A percentile compares a stretch with the other conserved stretches of the same genome.
Evolutionary conservation across 345 rosid species (phyloP).

Genomic region (Salix koriyanagi): DNA sequence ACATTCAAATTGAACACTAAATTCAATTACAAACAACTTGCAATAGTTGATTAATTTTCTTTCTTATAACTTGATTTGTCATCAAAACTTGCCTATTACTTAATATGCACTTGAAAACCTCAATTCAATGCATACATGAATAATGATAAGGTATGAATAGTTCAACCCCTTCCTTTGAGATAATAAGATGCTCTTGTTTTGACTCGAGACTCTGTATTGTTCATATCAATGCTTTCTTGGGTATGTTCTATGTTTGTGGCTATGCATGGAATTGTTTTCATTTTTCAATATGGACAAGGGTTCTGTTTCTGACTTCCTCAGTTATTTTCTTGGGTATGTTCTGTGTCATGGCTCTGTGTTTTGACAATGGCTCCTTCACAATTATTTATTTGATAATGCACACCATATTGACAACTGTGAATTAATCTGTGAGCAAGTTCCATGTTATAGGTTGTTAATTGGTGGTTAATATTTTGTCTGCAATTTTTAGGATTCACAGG

Average conservation of each 20-base stretch:
- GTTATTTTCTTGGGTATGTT: not conserved
- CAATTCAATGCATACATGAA: not conserved
- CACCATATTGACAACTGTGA: not conserved
- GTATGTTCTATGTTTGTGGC: not conserved
- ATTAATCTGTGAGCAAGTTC: not conserved
- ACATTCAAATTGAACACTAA: too few species aligned
- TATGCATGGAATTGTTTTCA: not conserved
- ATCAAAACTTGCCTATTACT: not conserved
- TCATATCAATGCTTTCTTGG: not conserved
- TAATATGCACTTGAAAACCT: not conserved
- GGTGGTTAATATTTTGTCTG: conserved; percentile 16
- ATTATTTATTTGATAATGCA: not conserved
- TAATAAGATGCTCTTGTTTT: not conserved
- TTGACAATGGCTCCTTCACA: not conserved
- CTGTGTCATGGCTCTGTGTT: not conserved
- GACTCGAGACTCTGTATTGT: not conserved
- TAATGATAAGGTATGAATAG: not conserved
- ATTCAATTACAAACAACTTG: too few species aligned
- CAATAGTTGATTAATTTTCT: not conserved
- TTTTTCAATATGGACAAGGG: not conserved
- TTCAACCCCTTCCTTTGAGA: not conserved
- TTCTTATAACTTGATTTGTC: not conserved
- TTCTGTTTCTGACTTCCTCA: not conserved
- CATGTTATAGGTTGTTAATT: not conserved
- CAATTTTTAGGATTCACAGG: conserved; percentile 61